Base-by-base conservation (phyloP, 164 flowering plant genomes). In the Macadamia integrifolia region DNA sequence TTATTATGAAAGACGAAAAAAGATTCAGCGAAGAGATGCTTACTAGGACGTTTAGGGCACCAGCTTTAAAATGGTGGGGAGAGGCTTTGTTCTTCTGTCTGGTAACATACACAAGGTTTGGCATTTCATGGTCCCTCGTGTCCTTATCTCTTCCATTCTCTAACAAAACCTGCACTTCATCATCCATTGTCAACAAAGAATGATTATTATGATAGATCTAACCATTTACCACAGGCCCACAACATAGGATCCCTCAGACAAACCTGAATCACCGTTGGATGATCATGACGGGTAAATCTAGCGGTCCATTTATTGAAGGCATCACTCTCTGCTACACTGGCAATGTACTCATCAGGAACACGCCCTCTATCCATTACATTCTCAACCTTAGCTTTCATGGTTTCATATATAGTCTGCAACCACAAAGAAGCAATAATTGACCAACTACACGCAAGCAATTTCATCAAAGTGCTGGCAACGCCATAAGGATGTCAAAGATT, bases 21-120 rank as follows among this genome's bases (percentile, higher is more conserved):
- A 35, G 5, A 35, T 35, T 5, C 40, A 35, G 50, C 50, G 7
- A 46, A 46, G 17, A 6, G 30, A 1, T 29, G 29, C 79, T 80
- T 68, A 93, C 98, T 81, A 93, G 66, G 48, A 73, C 76, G 57
- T 93, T 93, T 9, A 93, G 96, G 57, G 97, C 97, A n/a, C 98
- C 97, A 10, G 96, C 94, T 79, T 93, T 93, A 67, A 89, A 93
- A 64, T 83, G 75, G 76, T 89, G 92, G 9, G 78, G 84, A 17
- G 76, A 72, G 6, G 68, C n/a, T 53, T 6, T 81, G 60, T 83
- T 83, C 64, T 93, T 93, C 72, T 87, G 77, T 66, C 98, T 80
- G 1, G 96, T 85, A 6, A 91, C 67, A 60, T 93, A 91, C 9
- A 88, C 70, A 52, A 93, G 89, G 60, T 86, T 93, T 23, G 98